Percentiles rank a stretch among this genome's conserved stretches.
phyloP scores from a whole-genome alignment of 331 rosid genomes.

The Pyracantha coccinea region DNA sequence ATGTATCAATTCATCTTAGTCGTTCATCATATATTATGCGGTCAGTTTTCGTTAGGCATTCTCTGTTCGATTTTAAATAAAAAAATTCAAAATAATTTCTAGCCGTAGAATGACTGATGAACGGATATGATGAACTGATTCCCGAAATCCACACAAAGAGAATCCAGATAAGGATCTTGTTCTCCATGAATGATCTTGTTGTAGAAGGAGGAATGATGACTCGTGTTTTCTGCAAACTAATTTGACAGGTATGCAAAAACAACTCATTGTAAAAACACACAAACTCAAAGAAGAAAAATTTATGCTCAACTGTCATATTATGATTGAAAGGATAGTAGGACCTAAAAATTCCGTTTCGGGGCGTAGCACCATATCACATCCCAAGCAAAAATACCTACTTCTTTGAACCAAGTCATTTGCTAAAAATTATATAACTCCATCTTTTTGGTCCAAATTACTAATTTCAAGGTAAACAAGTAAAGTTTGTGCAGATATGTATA shows the following conservation, averaged over 20 bases:
- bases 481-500: not conserved
- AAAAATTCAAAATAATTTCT: too few species aligned
- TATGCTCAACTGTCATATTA: not conserved
- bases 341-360: not conserved
- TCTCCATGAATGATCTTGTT: too few species aligned
- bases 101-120: fast-evolving
- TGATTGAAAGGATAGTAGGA: too few species aligned
- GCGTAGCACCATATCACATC: not conserved
- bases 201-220: not conserved
- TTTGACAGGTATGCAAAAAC: too few species aligned
- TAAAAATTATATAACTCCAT: not conserved
- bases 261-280: too few species aligned
- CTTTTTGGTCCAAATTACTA: not conserved
- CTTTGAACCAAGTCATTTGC: not conserved
- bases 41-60: fast-evolving
- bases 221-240: not conserved
- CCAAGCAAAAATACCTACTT: not conserved
- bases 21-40: too few species aligned
- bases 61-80: too few species aligned
- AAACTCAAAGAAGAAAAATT: too few species aligned
- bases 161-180: too few species aligned
- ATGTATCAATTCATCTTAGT: too few species aligned
- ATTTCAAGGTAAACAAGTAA: not conserved
- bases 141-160: fast-evolving
- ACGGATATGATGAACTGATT: too few species aligned